These are phyloP conservation scores for Colletotrichum zoysiae DNA, from an alignment of 2,329 filamentous ascomycete species.

Conservation along the genomic window DNA sequence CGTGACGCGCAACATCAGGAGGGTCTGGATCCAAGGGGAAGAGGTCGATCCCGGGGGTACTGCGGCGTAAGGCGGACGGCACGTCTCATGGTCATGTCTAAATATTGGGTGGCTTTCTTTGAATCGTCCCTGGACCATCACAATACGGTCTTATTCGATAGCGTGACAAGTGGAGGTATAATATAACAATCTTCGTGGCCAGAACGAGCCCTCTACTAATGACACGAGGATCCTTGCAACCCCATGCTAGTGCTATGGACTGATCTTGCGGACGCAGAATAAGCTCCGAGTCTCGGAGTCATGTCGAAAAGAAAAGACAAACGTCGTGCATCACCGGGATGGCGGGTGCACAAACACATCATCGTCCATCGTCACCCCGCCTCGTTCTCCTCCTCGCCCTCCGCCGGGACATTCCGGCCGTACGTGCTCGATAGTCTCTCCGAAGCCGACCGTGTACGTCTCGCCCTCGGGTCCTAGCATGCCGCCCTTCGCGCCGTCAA, in stretches of 20 bases:
- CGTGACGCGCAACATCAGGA: slow-evolving; percentile 45
- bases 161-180: background rate
- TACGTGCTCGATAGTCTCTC: background rate
- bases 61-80: background rate
- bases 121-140: no score
- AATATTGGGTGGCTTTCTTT: background rate
- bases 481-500: slow-evolving; percentile 2
- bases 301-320: background rate
- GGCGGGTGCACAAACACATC: background rate
- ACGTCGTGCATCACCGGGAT: background rate
- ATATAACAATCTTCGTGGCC: background rate
- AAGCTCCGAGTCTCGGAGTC: background rate
- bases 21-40: slow-evolving; percentile 47
- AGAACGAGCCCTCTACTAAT: no score
- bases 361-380: background rate
- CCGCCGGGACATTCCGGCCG: background rate
- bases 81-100: background rate
- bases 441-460: slow-evolving; percentile 2
- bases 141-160: background rate
- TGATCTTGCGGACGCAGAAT: background rate
- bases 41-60: slow-evolving; percentile 26
- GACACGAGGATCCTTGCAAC: background rate
- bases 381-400: background rate
- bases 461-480: background rate
- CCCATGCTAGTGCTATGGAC: background rate